Evolutionary conservation across 2,329 filamentous ascomycete genomes (phyloP).

Genomic region (Alternaria viburni): DNA sequence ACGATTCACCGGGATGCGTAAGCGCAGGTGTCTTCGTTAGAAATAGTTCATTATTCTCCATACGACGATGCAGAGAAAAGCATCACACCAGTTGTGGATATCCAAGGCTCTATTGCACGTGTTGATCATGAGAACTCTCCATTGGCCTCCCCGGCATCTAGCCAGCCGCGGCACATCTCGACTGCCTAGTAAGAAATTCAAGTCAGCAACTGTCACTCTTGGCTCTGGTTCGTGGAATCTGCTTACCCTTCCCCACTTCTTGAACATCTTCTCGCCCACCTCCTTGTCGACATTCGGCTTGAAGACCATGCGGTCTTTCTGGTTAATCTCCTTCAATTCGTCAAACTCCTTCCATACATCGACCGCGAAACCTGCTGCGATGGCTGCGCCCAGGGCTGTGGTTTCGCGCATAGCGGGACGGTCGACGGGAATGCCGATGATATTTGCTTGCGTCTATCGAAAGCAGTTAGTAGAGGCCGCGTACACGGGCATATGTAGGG

Average conservation of each 20-base stretch:
- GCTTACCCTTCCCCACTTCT: slow-evolving; percentile 68
- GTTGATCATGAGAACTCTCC: slow-evolving; percentile 38
- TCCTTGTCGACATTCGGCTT: slow-evolving; percentile 67
- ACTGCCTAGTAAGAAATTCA: slow-evolving; percentile 59
- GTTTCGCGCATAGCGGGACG: slow-evolving; percentile 90
- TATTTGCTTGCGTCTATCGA: slow-evolving; percentile 75
- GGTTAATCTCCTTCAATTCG: slow-evolving; percentile 76
- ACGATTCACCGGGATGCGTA: not conserved
- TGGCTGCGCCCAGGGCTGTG: slow-evolving; percentile 85
- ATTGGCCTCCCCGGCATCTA: slow-evolving; percentile 52
- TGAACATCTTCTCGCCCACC: slow-evolving; percentile 68
- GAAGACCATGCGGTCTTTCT: slow-evolving; percentile 72
- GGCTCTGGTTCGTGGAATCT: not conserved
- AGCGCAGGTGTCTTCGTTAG: not conserved
- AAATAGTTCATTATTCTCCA: not conserved
- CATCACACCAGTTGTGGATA: slow-evolving; percentile 29
- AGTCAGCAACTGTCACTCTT: slow-evolving; percentile 9
- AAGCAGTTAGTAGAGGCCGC: slow-evolving; percentile 17
- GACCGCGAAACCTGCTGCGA: slow-evolving; percentile 85
- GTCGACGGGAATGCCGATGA: slow-evolving; percentile 82
- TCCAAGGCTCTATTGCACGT: slow-evolving; percentile 31
- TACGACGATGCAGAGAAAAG: slow-evolving; percentile 6
- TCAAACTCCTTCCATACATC: slow-evolving; percentile 78
- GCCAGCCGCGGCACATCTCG: slow-evolving; percentile 78
- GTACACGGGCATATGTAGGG: not conserved